These are phyloP conservation scores for Leptomonas pyrrhocoris DNA, from an alignment of 208 protist genomes.

Conservation along the genomic window DNA sequence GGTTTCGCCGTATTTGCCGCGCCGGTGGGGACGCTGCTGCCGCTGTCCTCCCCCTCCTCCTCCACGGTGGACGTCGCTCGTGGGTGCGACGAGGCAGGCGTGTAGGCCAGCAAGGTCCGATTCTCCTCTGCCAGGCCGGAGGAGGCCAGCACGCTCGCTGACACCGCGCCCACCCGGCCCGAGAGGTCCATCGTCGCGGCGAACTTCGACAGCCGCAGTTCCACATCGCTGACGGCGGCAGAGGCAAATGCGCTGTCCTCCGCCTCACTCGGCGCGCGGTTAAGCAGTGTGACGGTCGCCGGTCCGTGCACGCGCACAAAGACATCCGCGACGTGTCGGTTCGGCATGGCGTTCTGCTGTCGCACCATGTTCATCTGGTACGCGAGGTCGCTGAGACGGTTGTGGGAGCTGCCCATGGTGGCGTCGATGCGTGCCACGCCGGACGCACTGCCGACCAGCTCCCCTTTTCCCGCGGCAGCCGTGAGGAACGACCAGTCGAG, in stretches of 20 bases:
- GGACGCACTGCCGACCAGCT: slow-evolving; percentile 6
- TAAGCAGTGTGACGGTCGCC: slow-evolving; percentile 59
- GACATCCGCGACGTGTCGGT: slow-evolving; percentile 64
- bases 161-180: slow-evolving; percentile 49
- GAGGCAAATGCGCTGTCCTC: slow-evolving; percentile 62
- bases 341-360: slow-evolving; percentile 34
- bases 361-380: slow-evolving; percentile 41
- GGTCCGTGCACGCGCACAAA: slow-evolving; percentile 63
- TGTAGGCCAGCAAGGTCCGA: slow-evolving; percentile 46
- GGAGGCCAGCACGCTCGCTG: slow-evolving; percentile 42
- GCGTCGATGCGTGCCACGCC: slow-evolving; percentile 12
- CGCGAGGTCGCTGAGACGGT: slow-evolving; percentile 21
- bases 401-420: background rate
- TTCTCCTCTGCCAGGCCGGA: slow-evolving; percentile 48
- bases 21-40: background rate
- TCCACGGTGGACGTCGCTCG: slow-evolving; percentile 5
- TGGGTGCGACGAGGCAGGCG: background rate
- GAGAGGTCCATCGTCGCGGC: slow-evolving; percentile 67
- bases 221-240: slow-evolving; percentile 47
- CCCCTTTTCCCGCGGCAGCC: background rate
- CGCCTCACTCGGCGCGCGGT: slow-evolving; percentile 40
- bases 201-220: slow-evolving; percentile 71
- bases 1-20: background rate
- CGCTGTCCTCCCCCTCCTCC: slow-evolving; percentile 11
- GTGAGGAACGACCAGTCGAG: slow-evolving; percentile 4